Evolutionary conservation across 2,329 filamentous ascomycete genomes (phyloP), one percentile per base, ranked within the genome.

Genomic region (Nakataea oryzae): DNA sequence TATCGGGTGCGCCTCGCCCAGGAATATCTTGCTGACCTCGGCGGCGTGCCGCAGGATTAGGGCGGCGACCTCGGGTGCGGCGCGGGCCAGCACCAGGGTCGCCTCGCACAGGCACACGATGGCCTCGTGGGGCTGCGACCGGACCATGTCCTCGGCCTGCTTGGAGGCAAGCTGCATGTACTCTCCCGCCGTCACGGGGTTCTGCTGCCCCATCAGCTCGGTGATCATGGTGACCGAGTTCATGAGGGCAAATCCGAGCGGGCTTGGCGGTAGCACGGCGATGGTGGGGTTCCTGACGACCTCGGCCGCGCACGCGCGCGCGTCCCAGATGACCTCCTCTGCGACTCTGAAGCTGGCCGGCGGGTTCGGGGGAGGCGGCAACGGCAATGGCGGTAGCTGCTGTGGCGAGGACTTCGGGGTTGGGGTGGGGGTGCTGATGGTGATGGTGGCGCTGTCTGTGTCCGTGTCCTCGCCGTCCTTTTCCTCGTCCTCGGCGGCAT

Each of bases 31-130:
- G 13, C 54, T 34, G 26, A 61, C 57, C 14, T 61, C 60, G 41
- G 60, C 60, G 29, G 60, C 60, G 12, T 61, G 60, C 24, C 13
- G 32, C 1, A 61, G 55, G 9, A 61, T 54, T 26, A 61, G 54
- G n/a, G 41, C 41, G 9, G 56, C 34, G 5, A 61, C 34, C 41
- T 61, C 60, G 27, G 60, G 60, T 17, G 54, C 55, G n/a, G 21
- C 32, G 24, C 26, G 17, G 11, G 54, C 27, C 32, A 57, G 26
- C 55, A 61, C 26, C 3, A 61, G 24, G 3, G 57, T 32, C 9
- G 41, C 32, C 28, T 61, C 55, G 56, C 50, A 58, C 3, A 61
- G 30, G 13, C 14, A 32, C 21, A 61, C 24, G 34, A 58, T n/a
- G 56, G 56, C 34, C 27, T 58, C 55, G 30, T 41, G 26, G 27